Evolutionary conservation across 768 basidiomycete species (phyloP).

Genomic region (Serendipita indica): DNA sequence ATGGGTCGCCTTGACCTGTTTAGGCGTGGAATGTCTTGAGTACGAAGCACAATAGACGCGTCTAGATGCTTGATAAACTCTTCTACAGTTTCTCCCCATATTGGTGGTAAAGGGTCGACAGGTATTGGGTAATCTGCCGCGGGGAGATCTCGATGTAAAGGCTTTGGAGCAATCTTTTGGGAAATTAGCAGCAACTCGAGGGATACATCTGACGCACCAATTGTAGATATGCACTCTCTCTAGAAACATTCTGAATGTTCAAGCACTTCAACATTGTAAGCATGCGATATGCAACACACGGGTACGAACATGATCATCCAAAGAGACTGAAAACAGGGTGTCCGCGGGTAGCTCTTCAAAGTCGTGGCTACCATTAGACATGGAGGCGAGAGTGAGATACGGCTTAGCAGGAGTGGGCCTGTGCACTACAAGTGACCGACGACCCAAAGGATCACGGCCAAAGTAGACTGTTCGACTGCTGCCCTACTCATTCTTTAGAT

Average conservation of each 20-base stretch:
- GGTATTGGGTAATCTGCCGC: not conserved
- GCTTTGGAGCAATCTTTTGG: not conserved
- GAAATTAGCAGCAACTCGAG: constrained; percentile 11
- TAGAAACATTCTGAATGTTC: constrained; percentile 5
- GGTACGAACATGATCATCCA: not conserved
- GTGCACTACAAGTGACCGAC: constrained; percentile 70
- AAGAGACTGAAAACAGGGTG: constrained; percentile 29
- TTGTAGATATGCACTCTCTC: too few species aligned
- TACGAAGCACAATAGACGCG: constrained; percentile 50
- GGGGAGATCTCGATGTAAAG: constrained; percentile 39
- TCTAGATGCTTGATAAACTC: constrained; percentile 29
- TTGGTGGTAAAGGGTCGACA: not conserved
- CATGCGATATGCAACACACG: not conserved
- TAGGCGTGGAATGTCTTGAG: constrained; percentile 48
- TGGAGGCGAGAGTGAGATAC: constrained; percentile 49
- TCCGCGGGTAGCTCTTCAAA: constrained; percentile 52
- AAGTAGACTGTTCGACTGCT: constrained; percentile 41
- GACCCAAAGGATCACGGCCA: constrained; percentile 69
- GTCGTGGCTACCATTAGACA: constrained; percentile 36
- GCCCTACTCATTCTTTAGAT: not conserved
- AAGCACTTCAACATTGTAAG: not conserved
- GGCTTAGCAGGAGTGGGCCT: constrained; percentile 34
- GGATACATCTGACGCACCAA: not conserved
- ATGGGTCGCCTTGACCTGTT: constrained; percentile 21
- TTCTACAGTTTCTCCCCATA: constrained; percentile 12